phyloP scores from a whole-genome alignment of 2,329 filamentous ascomycete genomes.

The Penicillium sp. region DNA sequence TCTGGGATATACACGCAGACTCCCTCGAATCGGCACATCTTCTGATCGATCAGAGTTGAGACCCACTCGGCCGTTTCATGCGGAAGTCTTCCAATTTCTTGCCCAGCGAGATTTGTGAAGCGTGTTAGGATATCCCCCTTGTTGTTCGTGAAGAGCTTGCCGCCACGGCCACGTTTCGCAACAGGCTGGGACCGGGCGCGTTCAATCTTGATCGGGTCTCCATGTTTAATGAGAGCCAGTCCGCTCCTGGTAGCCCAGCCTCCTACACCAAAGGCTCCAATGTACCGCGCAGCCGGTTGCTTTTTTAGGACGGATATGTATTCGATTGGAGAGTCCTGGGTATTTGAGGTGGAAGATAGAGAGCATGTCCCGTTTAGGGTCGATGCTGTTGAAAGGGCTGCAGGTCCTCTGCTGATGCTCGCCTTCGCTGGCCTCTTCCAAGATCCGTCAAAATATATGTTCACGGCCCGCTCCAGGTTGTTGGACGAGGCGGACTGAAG shows the following conservation, averaged over 20 bases:
- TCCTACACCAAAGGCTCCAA: slow-evolving; percentile 88
- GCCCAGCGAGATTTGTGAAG: slow-evolving; percentile 77
- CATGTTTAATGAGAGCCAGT: slow-evolving; percentile 71
- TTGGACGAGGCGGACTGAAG: slow-evolving; percentile 54
- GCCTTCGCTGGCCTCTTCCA: slow-evolving; percentile 49
- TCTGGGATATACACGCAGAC: slow-evolving; percentile 89
- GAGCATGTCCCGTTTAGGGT: not conserved
- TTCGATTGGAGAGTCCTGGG: slow-evolving; percentile 6
- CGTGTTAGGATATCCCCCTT: slow-evolving; percentile 85
- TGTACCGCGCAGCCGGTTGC: slow-evolving; percentile 66
- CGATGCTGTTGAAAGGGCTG: slow-evolving; percentile 8
- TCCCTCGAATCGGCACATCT: slow-evolving; percentile 83
- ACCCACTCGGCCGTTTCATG: slow-evolving; percentile 91
- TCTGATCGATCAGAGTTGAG: slow-evolving; percentile 86
- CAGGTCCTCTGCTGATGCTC: slow-evolving; percentile 10
- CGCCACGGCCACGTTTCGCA: slow-evolving; percentile 49
- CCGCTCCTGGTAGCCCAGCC: slow-evolving; percentile 93
- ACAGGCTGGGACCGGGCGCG: slow-evolving; percentile 73
- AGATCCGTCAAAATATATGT: slow-evolving; percentile 66
- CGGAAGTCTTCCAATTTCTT: slow-evolving; percentile 82
- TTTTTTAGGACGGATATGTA: slow-evolving; percentile 19
- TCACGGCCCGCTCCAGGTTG: slow-evolving; percentile 63
- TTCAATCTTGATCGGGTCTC: slow-evolving; percentile 83
- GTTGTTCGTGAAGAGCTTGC: slow-evolving; percentile 54
- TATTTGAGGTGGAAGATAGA: not conserved